phyloP scores from a whole-genome alignment of 495 filamentous ascomycete genomes.

The Daldinia concentrica region DNA sequence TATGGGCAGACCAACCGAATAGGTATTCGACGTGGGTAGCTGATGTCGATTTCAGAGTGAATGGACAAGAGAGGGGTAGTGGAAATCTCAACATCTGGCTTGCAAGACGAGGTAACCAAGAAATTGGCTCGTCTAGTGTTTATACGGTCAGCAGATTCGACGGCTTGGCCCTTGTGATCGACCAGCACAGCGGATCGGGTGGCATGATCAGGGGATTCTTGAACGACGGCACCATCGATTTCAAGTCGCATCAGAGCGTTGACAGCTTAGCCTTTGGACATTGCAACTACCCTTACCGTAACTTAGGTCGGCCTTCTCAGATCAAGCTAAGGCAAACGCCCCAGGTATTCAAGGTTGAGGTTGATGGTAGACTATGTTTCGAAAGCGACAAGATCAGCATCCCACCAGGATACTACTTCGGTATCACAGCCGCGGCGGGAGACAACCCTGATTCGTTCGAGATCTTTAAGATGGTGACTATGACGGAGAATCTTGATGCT shows the following conservation, averaged over 20 bases:
- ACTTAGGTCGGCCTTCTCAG: constrained; percentile 82
- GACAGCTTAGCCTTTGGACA: constrained; percentile 92
- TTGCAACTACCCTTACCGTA: constrained; percentile 90
- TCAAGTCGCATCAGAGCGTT: constrained; percentile 77
- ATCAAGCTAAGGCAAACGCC: constrained; percentile 75
- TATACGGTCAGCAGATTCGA: constrained; percentile 87
- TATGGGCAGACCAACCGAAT: constrained; percentile 78
- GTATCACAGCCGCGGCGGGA: constrained; percentile 85
- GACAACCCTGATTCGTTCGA: constrained; percentile 96
- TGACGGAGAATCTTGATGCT: constrained; percentile 56
- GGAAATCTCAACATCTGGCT: constrained; percentile 97
- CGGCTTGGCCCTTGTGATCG: constrained; percentile 84
- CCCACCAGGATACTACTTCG: constrained; percentile 84
- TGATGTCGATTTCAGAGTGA: constrained; percentile 87
- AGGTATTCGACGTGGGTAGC: constrained; percentile 75
- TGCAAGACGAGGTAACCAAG: constrained; percentile 71
- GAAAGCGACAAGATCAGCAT: constrained; percentile 79
- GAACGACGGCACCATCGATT: constrained; percentile 88
- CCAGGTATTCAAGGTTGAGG: constrained; percentile 74
- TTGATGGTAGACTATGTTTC: constrained; percentile 88
- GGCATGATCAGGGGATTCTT: constrained; percentile 90
- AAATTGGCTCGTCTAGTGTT: constrained; percentile 75
- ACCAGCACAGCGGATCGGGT: constrained; percentile 83
- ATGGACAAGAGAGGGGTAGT: constrained; percentile 82
- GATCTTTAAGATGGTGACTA: constrained; percentile 83